Conservation (phyloP, 768 basidiomycete species). For the Trametes cinnabarina region DNA sequence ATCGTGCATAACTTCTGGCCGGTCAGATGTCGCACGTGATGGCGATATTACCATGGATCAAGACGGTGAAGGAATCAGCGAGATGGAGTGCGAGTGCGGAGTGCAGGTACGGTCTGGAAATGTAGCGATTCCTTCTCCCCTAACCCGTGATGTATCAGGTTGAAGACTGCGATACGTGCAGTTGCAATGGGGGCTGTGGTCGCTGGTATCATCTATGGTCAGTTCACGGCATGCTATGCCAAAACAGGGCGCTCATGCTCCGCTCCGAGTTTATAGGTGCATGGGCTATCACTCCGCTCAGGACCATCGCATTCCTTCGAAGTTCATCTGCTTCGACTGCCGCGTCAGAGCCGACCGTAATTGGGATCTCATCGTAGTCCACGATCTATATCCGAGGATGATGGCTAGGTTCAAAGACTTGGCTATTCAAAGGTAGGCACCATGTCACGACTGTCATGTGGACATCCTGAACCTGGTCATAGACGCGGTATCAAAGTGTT, state of each 20-base stretch:
- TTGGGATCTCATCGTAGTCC: slow-evolving; percentile 66
- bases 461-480: slow-evolving; percentile 1
- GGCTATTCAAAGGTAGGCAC: slow-evolving; percentile 61
- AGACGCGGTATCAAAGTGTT: slow-evolving; percentile 72
- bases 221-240: too few species aligned
- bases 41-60: slow-evolving; percentile 9
- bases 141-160: slow-evolving; percentile 36
- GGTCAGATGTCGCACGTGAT: not conserved
- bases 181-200: slow-evolving; percentile 72
- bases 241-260: too few species aligned
- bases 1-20: slow-evolving; percentile 34
- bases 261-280: slow-evolving; percentile 41
- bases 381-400: slow-evolving; percentile 55
- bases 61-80: slow-evolving; percentile 25
- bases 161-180: slow-evolving; percentile 50
- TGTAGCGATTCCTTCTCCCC: not conserved
- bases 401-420: slow-evolving; percentile 66
- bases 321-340: slow-evolving; percentile 76
- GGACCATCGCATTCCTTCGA: slow-evolving; percentile 56
- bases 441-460: not conserved
- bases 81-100: slow-evolving; percentile 70
- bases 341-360: slow-evolving; percentile 62
- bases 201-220: slow-evolving; percentile 80
- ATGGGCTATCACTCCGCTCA: slow-evolving; percentile 63
- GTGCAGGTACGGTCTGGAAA: slow-evolving; percentile 43